Evolutionary conservation across 495 filamentous ascomycete genomes (phyloP).

Genomic region (Penicillium taxi): DNA sequence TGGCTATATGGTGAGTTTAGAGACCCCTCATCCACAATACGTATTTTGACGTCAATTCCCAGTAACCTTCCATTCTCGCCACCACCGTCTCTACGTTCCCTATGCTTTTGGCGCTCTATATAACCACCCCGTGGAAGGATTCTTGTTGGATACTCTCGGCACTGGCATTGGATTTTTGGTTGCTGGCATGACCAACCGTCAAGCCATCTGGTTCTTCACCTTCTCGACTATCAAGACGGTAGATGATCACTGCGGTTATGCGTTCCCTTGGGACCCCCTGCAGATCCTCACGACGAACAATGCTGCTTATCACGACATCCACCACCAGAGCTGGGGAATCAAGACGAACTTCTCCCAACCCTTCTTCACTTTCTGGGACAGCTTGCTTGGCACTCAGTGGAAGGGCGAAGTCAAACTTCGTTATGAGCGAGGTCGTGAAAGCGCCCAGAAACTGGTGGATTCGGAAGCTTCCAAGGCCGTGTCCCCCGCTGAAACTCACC

Average conservation of each 20-base stretch:
- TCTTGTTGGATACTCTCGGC: conserved; percentile 84
- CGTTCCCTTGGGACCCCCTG: conserved; percentile 89
- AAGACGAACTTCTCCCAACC: conserved; percentile 53
- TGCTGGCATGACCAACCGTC: conserved; percentile 65
- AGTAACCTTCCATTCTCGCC: conserved; percentile 87
- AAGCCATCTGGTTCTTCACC: conserved; percentile 80
- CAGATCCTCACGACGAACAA: conserved; percentile 90
- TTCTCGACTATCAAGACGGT: conserved; percentile 87
- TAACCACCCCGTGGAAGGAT: conserved; percentile 86
- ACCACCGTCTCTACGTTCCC: conserved; percentile 93
- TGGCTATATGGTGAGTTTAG: conserved; percentile 86
- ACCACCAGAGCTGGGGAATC: conserved; percentile 99
- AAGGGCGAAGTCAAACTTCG: conserved; percentile 36
- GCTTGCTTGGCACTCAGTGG: conserved; percentile 40
- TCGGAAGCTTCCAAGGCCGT: conserved; percentile 14
- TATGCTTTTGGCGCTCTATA: conserved; percentile 97
- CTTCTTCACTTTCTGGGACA: conserved; percentile 48
- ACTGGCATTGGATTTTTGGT: conserved; percentile 73
- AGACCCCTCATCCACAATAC: background rate
- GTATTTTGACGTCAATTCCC: conserved; percentile 10
- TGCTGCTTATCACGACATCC: conserved; percentile 91
- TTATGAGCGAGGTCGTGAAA: conserved; percentile 38
- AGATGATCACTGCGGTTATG: conserved; percentile 94
- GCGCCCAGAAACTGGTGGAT: conserved; percentile 35
- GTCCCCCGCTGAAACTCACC: conserved; percentile 11